Percentiles rank a stretch among this genome's conserved stretches.
Conservation (phyloP, 768 basidiomycete genomes). For the Macrolepiota albuminosa region DNA sequence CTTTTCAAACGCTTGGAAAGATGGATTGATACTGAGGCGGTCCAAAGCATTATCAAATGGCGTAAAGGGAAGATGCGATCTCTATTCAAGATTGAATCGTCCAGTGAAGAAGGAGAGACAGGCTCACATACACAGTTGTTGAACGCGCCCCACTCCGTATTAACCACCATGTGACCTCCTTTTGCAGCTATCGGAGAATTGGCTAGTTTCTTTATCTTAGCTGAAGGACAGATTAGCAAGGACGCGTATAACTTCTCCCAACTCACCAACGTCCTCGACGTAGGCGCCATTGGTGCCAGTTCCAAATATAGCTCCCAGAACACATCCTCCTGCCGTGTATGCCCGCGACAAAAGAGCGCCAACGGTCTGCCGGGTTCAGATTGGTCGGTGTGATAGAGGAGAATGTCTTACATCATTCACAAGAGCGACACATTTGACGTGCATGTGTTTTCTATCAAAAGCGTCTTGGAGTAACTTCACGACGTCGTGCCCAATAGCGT, state of each 20-base stretch:
- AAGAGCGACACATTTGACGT: constrained; percentile 86
- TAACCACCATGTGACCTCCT: constrained; percentile 87
- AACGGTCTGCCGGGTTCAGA: constrained; percentile 62
- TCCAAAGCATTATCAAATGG: constrained; percentile 91
- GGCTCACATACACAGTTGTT: constrained; percentile 72
- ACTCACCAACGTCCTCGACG: constrained; percentile 70
- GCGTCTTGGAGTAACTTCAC: constrained; percentile 89
- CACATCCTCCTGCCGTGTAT: constrained; percentile 88
- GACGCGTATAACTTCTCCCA: neutral
- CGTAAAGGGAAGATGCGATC: constrained; percentile 80
- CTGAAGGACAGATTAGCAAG: constrained; percentile 17
- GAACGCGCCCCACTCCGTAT: constrained; percentile 98
- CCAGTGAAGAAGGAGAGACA: neutral
- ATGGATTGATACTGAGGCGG: constrained; percentile 90
- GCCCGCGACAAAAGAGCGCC: constrained; percentile 91
- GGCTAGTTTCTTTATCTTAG: constrained; percentile 80
- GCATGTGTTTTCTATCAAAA: constrained; percentile 87
- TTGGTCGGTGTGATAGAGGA: neutral
- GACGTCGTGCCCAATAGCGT: constrained; percentile 85
- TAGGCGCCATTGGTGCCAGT: constrained; percentile 99
- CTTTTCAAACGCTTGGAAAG: constrained; percentile 93
- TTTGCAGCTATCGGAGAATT: constrained; percentile 53
- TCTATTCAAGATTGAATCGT: constrained; percentile 34
- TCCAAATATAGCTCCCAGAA: constrained; percentile 91
- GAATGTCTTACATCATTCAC: constrained; percentile 78